Percentiles rank a stretch among this genome's conserved stretches.
Evolutionary conservation across 1,139 yeast genomes (phyloP).

Genomic region (Hyphopichia wangnamkhiaoensis): DNA sequence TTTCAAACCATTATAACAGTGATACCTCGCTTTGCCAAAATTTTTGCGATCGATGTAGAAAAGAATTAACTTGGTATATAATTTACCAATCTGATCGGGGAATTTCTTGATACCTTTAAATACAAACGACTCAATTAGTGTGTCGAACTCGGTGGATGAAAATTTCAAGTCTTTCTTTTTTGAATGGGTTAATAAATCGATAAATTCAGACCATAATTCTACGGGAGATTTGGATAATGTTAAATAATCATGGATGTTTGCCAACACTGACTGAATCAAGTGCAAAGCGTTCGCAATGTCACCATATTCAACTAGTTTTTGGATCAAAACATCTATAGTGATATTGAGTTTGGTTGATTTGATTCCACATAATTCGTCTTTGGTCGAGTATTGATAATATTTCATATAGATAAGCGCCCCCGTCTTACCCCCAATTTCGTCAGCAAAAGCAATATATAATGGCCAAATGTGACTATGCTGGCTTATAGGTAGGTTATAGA

Average conservation of each 20-base stretch:
- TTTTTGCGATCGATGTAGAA: slow-evolving; percentile 42
- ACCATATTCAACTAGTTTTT: slow-evolving; percentile 25
- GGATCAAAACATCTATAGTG: slow-evolving; percentile 19
- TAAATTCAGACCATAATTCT: slow-evolving; percentile 46
- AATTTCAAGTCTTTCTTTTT: slow-evolving; percentile 10
- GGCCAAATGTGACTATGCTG: slow-evolving; percentile 68
- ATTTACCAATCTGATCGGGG: slow-evolving; percentile 61
- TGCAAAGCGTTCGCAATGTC: slow-evolving; percentile 15
- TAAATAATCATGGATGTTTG: slow-evolving; percentile 13
- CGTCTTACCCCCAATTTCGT: slow-evolving; percentile 42
- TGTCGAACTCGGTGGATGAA: slow-evolving; percentile 21
- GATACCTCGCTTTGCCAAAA: slow-evolving; percentile 44
- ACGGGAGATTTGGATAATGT: slow-evolving; percentile 15
- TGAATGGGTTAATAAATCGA: slow-evolving; percentile 38
- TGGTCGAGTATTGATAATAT: slow-evolving; percentile 35
- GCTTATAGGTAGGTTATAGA: slow-evolving; percentile 49
- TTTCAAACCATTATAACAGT: slow-evolving; percentile 50
- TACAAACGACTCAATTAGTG: slow-evolving; percentile 11
- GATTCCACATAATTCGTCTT: slow-evolving; percentile 11
- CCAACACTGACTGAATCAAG: slow-evolving; percentile 17
- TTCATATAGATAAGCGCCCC: slow-evolving; percentile 45
- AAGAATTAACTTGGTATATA: slow-evolving; percentile 52
- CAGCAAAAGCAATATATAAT: slow-evolving; percentile 53
- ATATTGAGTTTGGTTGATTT: slow-evolving; percentile 8
- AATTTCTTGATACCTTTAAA: slow-evolving; percentile 42